A percentile compares a stretch with the other conserved stretches of the same genome.
Evolutionary conservation across 306 rosid genomes (phyloP).

Genomic region (Fragaria vesca): DNA sequence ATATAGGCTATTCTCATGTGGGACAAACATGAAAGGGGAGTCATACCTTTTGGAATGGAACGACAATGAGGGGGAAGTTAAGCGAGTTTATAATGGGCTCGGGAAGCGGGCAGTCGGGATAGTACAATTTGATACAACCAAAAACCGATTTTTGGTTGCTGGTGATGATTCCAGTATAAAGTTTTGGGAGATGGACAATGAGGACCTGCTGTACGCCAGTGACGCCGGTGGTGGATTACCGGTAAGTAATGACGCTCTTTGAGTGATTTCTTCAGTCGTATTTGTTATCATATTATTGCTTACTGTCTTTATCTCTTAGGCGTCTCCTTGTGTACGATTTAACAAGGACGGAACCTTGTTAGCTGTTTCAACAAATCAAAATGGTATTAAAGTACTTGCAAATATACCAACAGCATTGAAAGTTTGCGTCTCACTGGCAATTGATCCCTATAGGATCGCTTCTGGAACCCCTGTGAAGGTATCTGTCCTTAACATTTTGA

Average conservation of each 20-base stretch:
- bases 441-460: too few species aligned
- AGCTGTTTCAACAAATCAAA: slow-evolving; percentile 48
- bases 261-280: not conserved
- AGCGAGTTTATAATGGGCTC: slow-evolving; percentile 39
- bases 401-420: slow-evolving; percentile 16
- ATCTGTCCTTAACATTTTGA: too few species aligned
- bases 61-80: slow-evolving; percentile 30
- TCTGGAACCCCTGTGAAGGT: too few species aligned
- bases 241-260: slow-evolving; percentile 16
- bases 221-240: slow-evolving; percentile 33
- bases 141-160: slow-evolving; percentile 34
- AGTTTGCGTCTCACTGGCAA: not conserved
- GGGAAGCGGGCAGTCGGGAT: slow-evolving; percentile 20
- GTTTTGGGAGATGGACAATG: slow-evolving; percentile 49
- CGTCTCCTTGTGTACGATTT: slow-evolving; percentile 41
- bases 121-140: slow-evolving; percentile 34
- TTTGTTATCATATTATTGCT: not conserved
- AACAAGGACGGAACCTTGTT: slow-evolving; percentile 45
- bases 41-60: slow-evolving; percentile 48
- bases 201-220: slow-evolving; percentile 19
- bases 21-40: slow-evolving; percentile 36
- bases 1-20: slow-evolving; percentile 44
- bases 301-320: slow-evolving; percentile 23
- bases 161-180: slow-evolving; percentile 40
- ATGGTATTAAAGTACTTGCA: slow-evolving; percentile 45